phyloP scores from a whole-genome alignment of 2,329 filamentous ascomycete genomes.

The Fusarium brevicatenulatum region DNA sequence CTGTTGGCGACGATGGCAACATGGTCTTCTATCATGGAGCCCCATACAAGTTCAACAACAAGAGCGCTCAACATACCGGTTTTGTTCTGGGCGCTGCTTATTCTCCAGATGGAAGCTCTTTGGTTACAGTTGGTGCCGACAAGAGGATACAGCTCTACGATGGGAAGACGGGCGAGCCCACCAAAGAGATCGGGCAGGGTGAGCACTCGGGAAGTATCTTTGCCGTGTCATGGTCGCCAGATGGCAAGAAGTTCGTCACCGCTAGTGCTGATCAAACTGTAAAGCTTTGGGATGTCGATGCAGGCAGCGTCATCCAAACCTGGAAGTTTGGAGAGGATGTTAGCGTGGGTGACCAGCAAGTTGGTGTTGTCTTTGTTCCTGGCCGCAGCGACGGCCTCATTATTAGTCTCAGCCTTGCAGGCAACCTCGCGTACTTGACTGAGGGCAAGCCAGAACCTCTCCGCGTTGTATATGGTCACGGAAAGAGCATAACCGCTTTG shows the following conservation, averaged over 20 bases:
- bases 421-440: conserved; percentile 88
- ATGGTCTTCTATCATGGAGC: conserved; percentile 93
- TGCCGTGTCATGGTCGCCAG: conserved; percentile 86
- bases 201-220: conserved; percentile 94
- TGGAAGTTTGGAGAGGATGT: conserved; percentile 87
- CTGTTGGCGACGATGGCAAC: conserved; percentile 88
- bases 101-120: conserved; percentile 82
- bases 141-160: conserved; percentile 94
- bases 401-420: conserved; percentile 87
- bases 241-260: conserved; percentile 88
- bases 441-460: conserved; percentile 76
- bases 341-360: conserved; percentile 86
- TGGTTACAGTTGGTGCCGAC: conserved; percentile 94
- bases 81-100: conserved; percentile 91
- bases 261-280: conserved; percentile 95
- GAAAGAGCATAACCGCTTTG: conserved; percentile 88
- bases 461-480: conserved; percentile 84
- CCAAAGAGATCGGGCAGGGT: conserved; percentile 79
- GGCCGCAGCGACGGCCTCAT: conserved; percentile 86
- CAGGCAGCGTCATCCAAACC: conserved; percentile 78
- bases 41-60: conserved; percentile 96
- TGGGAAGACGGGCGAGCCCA: conserved; percentile 91
- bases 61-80: conserved; percentile 82
- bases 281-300: conserved; percentile 90
- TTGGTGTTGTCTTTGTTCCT: conserved; percentile 90